These are phyloP conservation scores for Globisporangium irregulare DNA, from an alignment of 352 stramenopile genomes.

Conservation along the genomic window DNA sequence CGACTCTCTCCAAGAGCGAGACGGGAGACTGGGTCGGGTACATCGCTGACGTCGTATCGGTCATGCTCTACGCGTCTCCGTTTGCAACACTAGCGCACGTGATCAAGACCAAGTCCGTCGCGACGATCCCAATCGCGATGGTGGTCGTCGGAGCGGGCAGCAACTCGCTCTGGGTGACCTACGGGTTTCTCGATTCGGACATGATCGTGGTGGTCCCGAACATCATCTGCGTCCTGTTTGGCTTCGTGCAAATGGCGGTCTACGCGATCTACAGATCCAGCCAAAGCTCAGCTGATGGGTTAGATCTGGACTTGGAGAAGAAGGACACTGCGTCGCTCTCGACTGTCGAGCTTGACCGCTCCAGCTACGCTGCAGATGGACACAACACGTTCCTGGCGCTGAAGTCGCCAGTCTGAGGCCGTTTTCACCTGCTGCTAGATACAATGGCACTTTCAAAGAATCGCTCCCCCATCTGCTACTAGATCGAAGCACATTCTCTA, in stretches of 20 bases:
- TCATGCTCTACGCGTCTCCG: constrained; percentile 30
- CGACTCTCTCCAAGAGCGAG: constrained; percentile 26
- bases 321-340: too few relatives aligned
- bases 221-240: constrained; percentile 15
- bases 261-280: constrained; percentile 14
- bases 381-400: too few relatives aligned
- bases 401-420: too few relatives aligned
- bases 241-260: constrained; percentile 12
- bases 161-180: constrained; percentile 33
- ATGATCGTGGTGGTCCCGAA: constrained; percentile 17
- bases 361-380: too few relatives aligned
- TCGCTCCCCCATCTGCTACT: too few relatives aligned
- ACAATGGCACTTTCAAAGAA: too few relatives aligned
- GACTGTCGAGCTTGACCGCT: too few relatives aligned
- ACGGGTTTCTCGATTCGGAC: constrained; percentile 24
- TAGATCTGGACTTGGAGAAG: too few relatives aligned
- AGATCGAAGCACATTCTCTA: too few relatives aligned
- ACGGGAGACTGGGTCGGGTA: constrained; percentile 28
- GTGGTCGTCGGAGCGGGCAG: constrained; percentile 7
- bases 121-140: constrained; percentile 33
- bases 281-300: background rate
- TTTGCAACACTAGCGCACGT: constrained; percentile 40
- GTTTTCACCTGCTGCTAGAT: too few relatives aligned
- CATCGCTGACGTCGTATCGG: constrained; percentile 16
- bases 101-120: constrained; percentile 25